Conservation (phyloP, 352 stramenopile species). For the Globisporangium cylindrosporum region DNA sequence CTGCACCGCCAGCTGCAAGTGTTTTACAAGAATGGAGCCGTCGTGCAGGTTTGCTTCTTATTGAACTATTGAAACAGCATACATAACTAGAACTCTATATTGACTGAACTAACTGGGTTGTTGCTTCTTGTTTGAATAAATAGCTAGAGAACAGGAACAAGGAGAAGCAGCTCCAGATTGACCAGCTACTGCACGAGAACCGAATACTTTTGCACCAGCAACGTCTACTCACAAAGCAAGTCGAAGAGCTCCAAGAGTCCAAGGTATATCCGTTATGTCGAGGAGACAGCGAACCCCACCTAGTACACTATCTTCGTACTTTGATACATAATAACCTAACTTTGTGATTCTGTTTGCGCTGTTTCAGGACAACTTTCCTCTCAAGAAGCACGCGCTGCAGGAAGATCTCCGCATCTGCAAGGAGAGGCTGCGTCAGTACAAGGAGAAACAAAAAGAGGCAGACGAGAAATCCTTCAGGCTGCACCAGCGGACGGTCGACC, state of each 20-base stretch:
- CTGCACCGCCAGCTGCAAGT: constrained; percentile 45
- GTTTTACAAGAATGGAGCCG: constrained; percentile 46
- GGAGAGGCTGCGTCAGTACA: constrained; percentile 54
- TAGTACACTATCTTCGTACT: background rate
- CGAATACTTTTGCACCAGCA: constrained; percentile 53
- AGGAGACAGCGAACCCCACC: too few species aligned
- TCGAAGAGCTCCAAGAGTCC: constrained; percentile 60
- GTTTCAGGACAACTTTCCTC: constrained; percentile 44
- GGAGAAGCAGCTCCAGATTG: constrained; percentile 61
- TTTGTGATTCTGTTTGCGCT: background rate
- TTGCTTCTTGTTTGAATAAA: constrained; percentile 14
- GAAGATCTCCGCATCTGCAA: constrained; percentile 69
- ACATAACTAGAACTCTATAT: background rate
- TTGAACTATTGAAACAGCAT: background rate
- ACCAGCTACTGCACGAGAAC: constrained; percentile 62
- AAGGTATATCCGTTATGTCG: constrained; percentile 24
- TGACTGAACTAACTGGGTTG: background rate
- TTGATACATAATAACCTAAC: background rate
- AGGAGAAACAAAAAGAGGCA: constrained; percentile 41
- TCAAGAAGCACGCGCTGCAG: constrained; percentile 40
- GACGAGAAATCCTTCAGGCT: constrained; percentile 48
- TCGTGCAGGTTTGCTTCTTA: constrained; percentile 32
- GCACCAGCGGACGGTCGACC: constrained; percentile 59
- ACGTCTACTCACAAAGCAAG: constrained; percentile 41
- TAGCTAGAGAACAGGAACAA: constrained; percentile 67